Conservation (phyloP, 1,284 basidiomycete species). For the Puccinia horiana region DNA sequence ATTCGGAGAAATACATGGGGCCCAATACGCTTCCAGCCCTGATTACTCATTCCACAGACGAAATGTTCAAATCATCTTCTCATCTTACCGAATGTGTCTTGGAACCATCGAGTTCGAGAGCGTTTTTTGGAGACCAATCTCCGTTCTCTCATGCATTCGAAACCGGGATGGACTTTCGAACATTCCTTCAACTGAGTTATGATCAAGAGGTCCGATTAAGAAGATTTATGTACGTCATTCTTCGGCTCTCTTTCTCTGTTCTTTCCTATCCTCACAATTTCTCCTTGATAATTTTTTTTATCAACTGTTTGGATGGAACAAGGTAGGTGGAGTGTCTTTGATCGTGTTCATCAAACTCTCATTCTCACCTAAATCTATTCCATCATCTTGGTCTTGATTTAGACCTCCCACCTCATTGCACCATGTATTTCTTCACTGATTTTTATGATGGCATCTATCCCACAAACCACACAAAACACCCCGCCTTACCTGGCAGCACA, state of each 20-base stretch:
- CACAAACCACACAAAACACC: background rate
- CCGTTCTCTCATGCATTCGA: constrained; percentile 49
- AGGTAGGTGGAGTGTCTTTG: background rate
- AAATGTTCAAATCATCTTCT: constrained; percentile 49
- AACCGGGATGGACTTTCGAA: constrained; percentile 49
- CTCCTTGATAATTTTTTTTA: background rate
- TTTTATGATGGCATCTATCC: background rate
- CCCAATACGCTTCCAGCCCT: constrained; percentile 47
- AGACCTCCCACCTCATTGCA: background rate
- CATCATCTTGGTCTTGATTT: background rate
- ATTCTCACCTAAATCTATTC: background rate
- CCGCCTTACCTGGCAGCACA: constrained; percentile 20
- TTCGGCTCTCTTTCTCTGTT: background rate
- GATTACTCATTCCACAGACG: constrained; percentile 47
- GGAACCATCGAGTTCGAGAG: constrained; percentile 42
- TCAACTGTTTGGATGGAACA: background rate
- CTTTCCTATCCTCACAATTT: background rate
- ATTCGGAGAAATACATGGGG: constrained; percentile 50
- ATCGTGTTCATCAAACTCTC: background rate
- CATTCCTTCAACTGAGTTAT: constrained; percentile 47
- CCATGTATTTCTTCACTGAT: background rate
- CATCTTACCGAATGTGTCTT: constrained; percentile 48
- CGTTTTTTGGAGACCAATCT: constrained; percentile 49
- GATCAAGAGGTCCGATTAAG: constrained; percentile 49
- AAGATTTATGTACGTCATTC: constrained; percentile 39